These are phyloP conservation scores for Xylaria venustula DNA, from an alignment of 495 filamentous ascomycete species.

Conservation along the genomic window DNA sequence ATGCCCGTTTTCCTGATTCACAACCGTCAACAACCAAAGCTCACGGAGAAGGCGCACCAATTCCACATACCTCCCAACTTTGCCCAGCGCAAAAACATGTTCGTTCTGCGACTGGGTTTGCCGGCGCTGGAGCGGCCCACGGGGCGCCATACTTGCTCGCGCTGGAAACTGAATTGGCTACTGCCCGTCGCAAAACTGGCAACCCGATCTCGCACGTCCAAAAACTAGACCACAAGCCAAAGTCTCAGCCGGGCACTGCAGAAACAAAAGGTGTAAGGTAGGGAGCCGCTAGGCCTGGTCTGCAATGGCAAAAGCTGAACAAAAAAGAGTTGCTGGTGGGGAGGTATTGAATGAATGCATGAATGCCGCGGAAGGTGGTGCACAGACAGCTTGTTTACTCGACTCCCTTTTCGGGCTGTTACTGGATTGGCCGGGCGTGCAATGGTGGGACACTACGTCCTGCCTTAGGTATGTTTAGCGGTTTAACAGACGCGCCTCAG, in stretches of 20 bases:
- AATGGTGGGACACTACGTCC: not conserved
- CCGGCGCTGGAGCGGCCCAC: constrained; percentile 28
- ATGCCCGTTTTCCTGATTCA: constrained; percentile 72
- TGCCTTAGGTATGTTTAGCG: too few species aligned
- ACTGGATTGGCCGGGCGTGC: constrained; percentile 4
- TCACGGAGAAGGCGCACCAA: not conserved
- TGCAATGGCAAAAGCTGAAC: not conserved
- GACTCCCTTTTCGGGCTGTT: not conserved
- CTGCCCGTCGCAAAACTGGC: not conserved
- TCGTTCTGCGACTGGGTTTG: constrained; percentile 38
- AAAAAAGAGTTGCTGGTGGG: not conserved
- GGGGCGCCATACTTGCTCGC: constrained; percentile 6
- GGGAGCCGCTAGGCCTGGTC: not conserved
- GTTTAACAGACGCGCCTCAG: constrained; percentile 3
- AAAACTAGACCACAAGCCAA: not conserved
- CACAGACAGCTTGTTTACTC: not conserved
- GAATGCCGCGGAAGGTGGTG: not conserved
- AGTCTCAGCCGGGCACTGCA: too few species aligned
- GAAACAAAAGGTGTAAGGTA: not conserved
- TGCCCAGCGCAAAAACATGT: constrained; percentile 49
- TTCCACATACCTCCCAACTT: constrained; percentile 45
- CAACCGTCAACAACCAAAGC: constrained; percentile 7
- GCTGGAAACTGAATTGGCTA: not conserved
- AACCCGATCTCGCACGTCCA: not conserved
- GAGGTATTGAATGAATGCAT: not conserved